Percentiles rank a stretch among this genome's conserved stretches.
These are phyloP conservation scores for Pseudonitzschia multistriata DNA, from an alignment of 108 stramenopile species.

Conservation along the genomic window DNA sequence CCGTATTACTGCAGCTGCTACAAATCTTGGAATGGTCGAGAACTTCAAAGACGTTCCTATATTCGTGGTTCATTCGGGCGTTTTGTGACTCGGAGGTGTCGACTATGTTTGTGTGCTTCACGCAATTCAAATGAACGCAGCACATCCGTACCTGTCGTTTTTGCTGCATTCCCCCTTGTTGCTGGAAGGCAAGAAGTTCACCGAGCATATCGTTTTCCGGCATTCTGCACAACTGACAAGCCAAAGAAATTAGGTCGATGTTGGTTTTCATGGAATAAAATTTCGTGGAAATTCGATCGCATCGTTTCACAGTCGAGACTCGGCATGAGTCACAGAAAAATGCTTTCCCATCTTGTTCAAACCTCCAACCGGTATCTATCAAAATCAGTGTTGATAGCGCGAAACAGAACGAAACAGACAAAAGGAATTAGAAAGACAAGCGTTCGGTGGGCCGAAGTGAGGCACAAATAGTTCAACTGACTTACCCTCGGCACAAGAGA, in stretches of 20 bases:
- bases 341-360: slow-evolving; percentile 56
- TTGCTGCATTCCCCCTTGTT: background rate
- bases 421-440: background rate
- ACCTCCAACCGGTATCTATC: slow-evolving; percentile 56
- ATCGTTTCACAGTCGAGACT: background rate
- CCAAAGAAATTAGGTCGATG: slow-evolving; percentile 1
- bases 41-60: slow-evolving; percentile 43
- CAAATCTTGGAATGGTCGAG: slow-evolving; percentile 25
- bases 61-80: slow-evolving; percentile 36
- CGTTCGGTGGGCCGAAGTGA: background rate
- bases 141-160: background rate
- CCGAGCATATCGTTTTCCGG: slow-evolving; percentile 15
- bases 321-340: slow-evolving; percentile 48
- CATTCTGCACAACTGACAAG: slow-evolving; percentile 29
- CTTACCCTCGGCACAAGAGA: slow-evolving; percentile 42
- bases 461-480: background rate
- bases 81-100: slow-evolving; percentile 25
- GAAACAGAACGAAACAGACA: background rate
- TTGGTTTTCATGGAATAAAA: slow-evolving; percentile 32
- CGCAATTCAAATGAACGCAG: slow-evolving; percentile 40
- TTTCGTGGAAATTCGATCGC: slow-evolving; percentile 38
- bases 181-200: slow-evolving; percentile 44
- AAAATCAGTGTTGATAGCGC: background rate
- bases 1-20: slow-evolving; percentile 15
- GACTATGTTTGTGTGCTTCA: slow-evolving; percentile 39